Percentiles rank a stretch among this genome's conserved stretches.
Evolutionary conservation across 176 grass and related monocot species (phyloP).

Genomic region (Rhipidocladum racemiflorum): DNA sequence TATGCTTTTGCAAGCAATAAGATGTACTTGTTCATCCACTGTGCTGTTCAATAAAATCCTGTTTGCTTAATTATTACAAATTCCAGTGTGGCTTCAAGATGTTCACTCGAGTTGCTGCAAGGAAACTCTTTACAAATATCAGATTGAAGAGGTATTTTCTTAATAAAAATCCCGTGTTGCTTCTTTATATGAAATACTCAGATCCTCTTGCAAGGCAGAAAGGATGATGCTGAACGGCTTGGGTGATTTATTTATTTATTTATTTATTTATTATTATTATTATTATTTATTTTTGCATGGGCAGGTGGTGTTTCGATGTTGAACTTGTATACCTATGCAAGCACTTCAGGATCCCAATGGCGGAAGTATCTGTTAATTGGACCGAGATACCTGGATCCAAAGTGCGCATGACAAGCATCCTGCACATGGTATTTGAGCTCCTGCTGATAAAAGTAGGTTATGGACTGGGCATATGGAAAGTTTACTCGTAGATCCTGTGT

Average conservation of each 20-base stretch:
- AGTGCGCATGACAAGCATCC: slow-evolving; percentile 71
- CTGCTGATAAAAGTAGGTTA: slow-evolving; percentile 81
- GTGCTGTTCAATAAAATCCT: background rate
- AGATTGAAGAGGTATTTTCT: slow-evolving; percentile 73
- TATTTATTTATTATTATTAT: background rate
- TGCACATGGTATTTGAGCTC: slow-evolving; percentile 97
- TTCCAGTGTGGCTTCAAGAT: slow-evolving; percentile 98
- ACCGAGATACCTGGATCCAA: slow-evolving; percentile 96
- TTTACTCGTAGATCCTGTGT: slow-evolving; percentile 40
- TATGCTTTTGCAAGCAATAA: slow-evolving; percentile 28
- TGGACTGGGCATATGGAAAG: slow-evolving; percentile 85
- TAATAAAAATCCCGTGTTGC: background rate
- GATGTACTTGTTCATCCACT: background rate
- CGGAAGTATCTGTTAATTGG: slow-evolving; percentile 84
- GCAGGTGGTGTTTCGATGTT: slow-evolving; percentile 97
- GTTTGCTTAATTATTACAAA: slow-evolving; percentile 32
- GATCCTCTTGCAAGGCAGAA: background rate
- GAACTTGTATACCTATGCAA: slow-evolving; percentile 95
- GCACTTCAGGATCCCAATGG: slow-evolving; percentile 72
- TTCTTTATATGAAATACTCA: background rate
- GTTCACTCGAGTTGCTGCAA: slow-evolving; percentile 84
- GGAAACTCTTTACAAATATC: slow-evolving; percentile 93
- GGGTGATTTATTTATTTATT: background rate
- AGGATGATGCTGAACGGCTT: background rate
- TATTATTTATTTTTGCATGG: background rate